These are phyloP conservation scores for Craspedostauros australis DNA, from an alignment of 108 stramenopile genomes.

Conservation along the genomic window DNA sequence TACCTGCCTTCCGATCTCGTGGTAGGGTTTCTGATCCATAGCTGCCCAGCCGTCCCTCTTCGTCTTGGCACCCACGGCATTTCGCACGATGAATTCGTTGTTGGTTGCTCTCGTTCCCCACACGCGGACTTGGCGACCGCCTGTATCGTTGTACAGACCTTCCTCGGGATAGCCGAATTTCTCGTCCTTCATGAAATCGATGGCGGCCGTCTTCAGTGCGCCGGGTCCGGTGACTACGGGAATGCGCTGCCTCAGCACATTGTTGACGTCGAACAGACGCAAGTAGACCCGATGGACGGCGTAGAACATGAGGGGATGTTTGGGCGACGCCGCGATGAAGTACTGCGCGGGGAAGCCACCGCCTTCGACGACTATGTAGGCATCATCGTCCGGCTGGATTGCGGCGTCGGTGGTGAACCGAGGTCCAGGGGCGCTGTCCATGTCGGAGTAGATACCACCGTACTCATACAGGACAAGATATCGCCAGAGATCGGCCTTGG, in stretches of 20 bases:
- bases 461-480: constrained; percentile 45
- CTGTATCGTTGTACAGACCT: no score
- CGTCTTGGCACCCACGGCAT: no score
- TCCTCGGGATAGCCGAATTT: no score
- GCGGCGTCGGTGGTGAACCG: constrained; percentile 13
- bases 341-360: constrained; percentile 43
- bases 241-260: no score
- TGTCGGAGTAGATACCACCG: constrained; percentile 64
- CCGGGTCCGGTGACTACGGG: no score
- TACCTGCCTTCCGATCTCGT: no score
- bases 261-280: constrained; percentile 4
- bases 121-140: no score
- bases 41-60: no score
- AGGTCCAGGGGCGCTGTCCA: constrained; percentile 38
- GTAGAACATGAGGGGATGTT: constrained; percentile 54
- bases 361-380: constrained; percentile 49
- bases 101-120: no score
- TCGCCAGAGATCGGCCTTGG: constrained; percentile 59
- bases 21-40: no score
- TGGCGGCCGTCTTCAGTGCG: no score
- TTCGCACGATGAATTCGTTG: no score
- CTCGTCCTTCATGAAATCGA: background rate
- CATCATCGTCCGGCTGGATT: constrained; percentile 41
- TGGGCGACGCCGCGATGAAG: constrained; percentile 54
- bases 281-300: constrained; percentile 14